Evolutionary conservation across 257 asterid genomes (phyloP).

Genomic region (Rhazya stricta): DNA sequence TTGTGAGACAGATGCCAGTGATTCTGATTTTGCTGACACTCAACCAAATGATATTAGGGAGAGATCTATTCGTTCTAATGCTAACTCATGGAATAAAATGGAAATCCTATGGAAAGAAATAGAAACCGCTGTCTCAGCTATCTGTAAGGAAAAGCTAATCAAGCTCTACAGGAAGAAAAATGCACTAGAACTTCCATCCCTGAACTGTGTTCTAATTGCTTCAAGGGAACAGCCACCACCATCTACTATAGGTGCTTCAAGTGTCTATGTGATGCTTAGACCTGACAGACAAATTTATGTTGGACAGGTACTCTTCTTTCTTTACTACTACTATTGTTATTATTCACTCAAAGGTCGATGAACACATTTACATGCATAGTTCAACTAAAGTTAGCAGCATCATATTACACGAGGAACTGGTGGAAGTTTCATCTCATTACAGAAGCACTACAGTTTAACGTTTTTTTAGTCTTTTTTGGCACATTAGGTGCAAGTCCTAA

Average conservation of each 20-base stretch:
- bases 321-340: too few relatives aligned
- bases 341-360: neutral
- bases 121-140: conserved; percentile 42
- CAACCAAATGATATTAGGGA: conserved; percentile 19
- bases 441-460: neutral
- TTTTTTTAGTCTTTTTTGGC: neutral
- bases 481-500: neutral
- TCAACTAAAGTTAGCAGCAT: neutral
- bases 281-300: conserved; percentile 69
- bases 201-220: conserved; percentile 54
- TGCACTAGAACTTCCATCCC: conserved; percentile 21
- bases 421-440: neutral
- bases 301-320: conserved; percentile 65
- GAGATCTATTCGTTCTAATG: conserved; percentile 21
- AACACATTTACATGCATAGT: neutral
- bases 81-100: conserved; percentile 19
- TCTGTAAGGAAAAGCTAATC: conserved; percentile 37
- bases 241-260: conserved; percentile 80
- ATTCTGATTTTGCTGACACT: conserved; percentile 17
- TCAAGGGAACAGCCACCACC: conserved; percentile 94
- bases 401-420: neutral
- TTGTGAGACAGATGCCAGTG: conserved; percentile 16
- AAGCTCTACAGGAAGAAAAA: conserved; percentile 36
- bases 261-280: conserved; percentile 72
- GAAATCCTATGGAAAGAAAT: conserved; percentile 44